Base-by-base conservation (phyloP, 371 early-diverging fungal genomes). In the Mortierella sp. region DNA sequence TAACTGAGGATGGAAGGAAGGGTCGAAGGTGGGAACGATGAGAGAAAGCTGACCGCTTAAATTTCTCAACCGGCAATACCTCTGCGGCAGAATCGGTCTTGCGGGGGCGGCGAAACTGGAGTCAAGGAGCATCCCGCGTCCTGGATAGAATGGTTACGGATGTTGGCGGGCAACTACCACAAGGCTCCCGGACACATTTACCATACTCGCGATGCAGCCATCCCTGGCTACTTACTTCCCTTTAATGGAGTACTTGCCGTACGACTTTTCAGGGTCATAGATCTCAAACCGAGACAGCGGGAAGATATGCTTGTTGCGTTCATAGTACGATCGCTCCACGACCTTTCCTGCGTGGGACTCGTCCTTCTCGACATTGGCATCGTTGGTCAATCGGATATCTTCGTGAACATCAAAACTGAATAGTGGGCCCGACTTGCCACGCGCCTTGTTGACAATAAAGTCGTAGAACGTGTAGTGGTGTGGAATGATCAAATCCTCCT, bases 401-500 rank as follows among this genome's bases (percentile, higher is more conserved):
- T 96, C 97, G 63, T 93, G 94, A 0, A 95, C 97, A 71, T 95
- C 96, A 82, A 97, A 97, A 49, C 82, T 89, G 73, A 97, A 97
- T 55, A 97, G 63, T 1, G 98, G 97, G 1, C 98, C 98, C 5
- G 96, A 95, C 70, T 97, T 97, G 19, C 97, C 98, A 44, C 98
- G 90, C 17, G 95, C 93, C 76, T 95, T 94, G 84, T 96, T 97
- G 73, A 97, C 83, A 39, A 97, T 97, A 57, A 97, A 95, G 72
- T 97, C 97, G 81, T 97, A 97, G 70, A 97, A 97, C 7, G 96
- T 93, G 74, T 92, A 94, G 65, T 96, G 95, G 79, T 96, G 96
- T 19, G 97, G 97, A 56, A 97, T 94, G 61, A 97, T 95, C 59
- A 97, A 71, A 85, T 97, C 97, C 82, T 97, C 97, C 77, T 97